Conservation (phyloP, 495 filamentous ascomycete species). For the Aspergillus kassunensis region DNA sequence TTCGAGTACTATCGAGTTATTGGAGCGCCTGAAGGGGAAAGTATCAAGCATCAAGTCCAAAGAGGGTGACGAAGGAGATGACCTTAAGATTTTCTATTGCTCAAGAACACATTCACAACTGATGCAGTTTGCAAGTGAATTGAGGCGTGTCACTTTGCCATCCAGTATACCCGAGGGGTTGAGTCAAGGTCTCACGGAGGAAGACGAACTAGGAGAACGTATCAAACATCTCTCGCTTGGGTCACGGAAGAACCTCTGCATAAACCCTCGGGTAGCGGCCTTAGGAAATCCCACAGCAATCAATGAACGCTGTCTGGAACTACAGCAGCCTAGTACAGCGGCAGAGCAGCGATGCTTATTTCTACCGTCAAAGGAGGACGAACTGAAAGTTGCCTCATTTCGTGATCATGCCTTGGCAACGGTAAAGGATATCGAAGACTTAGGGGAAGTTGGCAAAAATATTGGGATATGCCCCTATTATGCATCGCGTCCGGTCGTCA, state of each 20-base stretch:
- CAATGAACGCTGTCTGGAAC: constrained; percentile 90
- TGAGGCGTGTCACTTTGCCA: constrained; percentile 77
- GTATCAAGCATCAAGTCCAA: constrained; percentile 37
- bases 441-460: constrained; percentile 70
- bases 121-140: constrained; percentile 86
- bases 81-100: constrained; percentile 85
- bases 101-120: constrained; percentile 95
- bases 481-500: constrained; percentile 77
- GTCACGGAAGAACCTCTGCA: constrained; percentile 89
- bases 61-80: constrained; percentile 49
- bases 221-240: constrained; percentile 86
- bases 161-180: constrained; percentile 46
- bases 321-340: constrained; percentile 71
- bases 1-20: constrained; percentile 38
- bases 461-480: constrained; percentile 93
- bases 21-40: constrained; percentile 37
- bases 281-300: constrained; percentile 76
- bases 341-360: constrained; percentile 70
- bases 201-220: constrained; percentile 48
- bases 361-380: constrained; percentile 71
- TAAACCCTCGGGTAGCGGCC: constrained; percentile 74
- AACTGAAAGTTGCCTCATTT: constrained; percentile 70
- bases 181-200: constrained; percentile 20
- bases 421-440: constrained; percentile 90
- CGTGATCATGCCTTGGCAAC: constrained; percentile 83